Conservation (phyloP, 306 rosid species). For the Acmispon strigosus region DNA sequence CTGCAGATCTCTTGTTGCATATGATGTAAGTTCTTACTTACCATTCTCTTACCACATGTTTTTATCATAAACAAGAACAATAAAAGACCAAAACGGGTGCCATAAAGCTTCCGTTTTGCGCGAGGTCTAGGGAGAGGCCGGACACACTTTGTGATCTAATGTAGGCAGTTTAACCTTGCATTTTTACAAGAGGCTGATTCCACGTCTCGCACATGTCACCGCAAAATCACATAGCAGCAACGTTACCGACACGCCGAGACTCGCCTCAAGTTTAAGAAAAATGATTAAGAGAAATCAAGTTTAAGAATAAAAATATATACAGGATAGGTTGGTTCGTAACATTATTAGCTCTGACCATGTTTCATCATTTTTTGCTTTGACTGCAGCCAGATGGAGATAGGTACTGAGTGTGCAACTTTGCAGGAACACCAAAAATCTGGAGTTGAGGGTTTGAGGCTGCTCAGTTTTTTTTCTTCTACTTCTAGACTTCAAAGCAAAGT, state of each 20-base stretch:
- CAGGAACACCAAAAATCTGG: neutral
- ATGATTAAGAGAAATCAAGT: neutral
- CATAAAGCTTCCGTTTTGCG: too few relatives aligned
- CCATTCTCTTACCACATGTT: neutral
- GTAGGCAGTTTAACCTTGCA: too few relatives aligned
- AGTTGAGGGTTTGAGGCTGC: conserved; percentile 10
- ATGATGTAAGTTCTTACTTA: conserved; percentile 47
- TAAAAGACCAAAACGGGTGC: too few relatives aligned
- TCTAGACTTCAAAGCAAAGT: neutral
- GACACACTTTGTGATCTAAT: too few relatives aligned
- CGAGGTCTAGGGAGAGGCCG: too few relatives aligned
- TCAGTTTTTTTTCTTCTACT: neutral
- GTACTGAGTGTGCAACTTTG: conserved; percentile 26
- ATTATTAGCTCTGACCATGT: conserved; percentile 11
- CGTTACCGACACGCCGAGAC: too few relatives aligned
- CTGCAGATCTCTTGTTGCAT: conserved; percentile 64
- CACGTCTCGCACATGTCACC: too few relatives aligned
- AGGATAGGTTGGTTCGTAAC: neutral
- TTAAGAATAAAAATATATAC: neutral
- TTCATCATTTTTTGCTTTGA: conserved; percentile 7
- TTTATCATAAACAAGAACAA: neutral
- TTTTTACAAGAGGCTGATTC: too few relatives aligned
- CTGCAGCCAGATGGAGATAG: conserved; percentile 62
- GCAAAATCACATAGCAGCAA: too few relatives aligned
- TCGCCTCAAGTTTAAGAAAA: too few relatives aligned